Percentiles rank a stretch among this genome's conserved stretches.
Conservation (phyloP, 208 protist genomes). For the Trypanosomatidae sp. region DNA sequence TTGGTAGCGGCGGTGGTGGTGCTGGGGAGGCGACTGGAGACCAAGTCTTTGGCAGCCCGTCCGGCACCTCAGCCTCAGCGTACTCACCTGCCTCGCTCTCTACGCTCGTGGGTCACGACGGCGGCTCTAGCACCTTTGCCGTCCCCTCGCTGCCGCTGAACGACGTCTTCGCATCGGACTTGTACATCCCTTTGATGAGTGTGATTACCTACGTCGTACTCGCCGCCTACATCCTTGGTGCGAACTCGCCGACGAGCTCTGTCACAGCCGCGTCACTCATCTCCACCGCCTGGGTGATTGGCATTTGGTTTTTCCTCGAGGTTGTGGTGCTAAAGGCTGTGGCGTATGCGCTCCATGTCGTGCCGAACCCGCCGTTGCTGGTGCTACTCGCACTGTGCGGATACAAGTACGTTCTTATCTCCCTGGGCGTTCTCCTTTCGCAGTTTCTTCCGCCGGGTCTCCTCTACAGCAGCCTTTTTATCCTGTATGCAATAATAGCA, state of each 20-base stretch:
- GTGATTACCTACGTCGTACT: conserved; percentile 79
- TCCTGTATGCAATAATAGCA: conserved; percentile 47
- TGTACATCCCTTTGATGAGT: conserved; percentile 89
- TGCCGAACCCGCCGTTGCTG: conserved; percentile 37
- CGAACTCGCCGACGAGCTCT: conserved; percentile 26
- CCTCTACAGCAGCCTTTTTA: conserved; percentile 25
- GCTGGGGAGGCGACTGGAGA: conserved; percentile 15
- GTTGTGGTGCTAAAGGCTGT: conserved; percentile 42
- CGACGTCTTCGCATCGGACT: conserved; percentile 62
- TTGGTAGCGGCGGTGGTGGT: conserved; percentile 7
- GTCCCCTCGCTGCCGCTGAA: conserved; percentile 39
- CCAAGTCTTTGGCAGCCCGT: conserved; percentile 21
- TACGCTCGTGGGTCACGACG: conserved; percentile 1
- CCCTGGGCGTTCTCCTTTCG: conserved; percentile 43
- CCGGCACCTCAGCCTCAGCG: conserved; percentile 7
- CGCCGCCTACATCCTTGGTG: conserved; percentile 57
- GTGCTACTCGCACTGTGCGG: conserved; percentile 58
- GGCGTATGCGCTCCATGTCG: conserved; percentile 45
- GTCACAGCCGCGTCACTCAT: conserved; percentile 65
- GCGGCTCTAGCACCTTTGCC: conserved; percentile 5
- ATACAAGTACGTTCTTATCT: conserved; percentile 84
- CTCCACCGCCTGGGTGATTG: conserved; percentile 45
- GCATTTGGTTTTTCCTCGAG: conserved; percentile 59
- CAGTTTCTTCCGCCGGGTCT: conserved; percentile 28
- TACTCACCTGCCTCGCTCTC: conserved; percentile 3